These are phyloP conservation scores for Nigrograna mackinnonii DNA, from an alignment of 2,329 filamentous ascomycete species.

Conservation along the genomic window DNA sequence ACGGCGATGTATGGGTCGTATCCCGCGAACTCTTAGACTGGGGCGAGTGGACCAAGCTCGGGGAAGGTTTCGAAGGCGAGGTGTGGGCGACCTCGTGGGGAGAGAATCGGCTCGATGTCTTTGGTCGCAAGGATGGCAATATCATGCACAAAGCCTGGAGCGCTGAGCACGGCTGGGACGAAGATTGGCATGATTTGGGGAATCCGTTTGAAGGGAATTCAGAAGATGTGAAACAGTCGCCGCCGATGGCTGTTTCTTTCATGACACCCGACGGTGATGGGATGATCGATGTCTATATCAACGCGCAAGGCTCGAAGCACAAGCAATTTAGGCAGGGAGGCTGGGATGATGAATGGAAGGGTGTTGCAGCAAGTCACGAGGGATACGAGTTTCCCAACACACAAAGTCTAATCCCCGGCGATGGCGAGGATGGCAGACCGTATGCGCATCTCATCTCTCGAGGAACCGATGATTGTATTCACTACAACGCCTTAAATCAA, in stretches of 20 bases:
- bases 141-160: constrained; percentile 1
- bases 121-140: constrained; percentile 1
- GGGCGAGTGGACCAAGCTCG: constrained; percentile 10
- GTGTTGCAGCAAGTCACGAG: constrained; percentile 9
- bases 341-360: constrained; percentile 11
- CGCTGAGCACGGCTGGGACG: constrained; percentile 1
- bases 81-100: constrained; percentile 10
- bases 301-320: neutral
- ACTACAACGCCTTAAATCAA: constrained; percentile 8
- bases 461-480: constrained; percentile 11
- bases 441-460: constrained; percentile 10
- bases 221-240: neutral
- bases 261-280: neutral
- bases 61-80: constrained; percentile 3
- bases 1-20: constrained; percentile 7
- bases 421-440: constrained; percentile 2
- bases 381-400: constrained; percentile 10
- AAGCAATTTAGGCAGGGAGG: constrained; percentile 7
- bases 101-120: constrained; percentile 13
- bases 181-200: constrained; percentile 1
- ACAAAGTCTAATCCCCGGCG: constrained; percentile 9
- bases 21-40: constrained; percentile 8
- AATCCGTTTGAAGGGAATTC: neutral
- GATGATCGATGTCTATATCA: constrained; percentile 11
- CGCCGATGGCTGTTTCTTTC: constrained; percentile 3